Evolutionary conservation across 345 rosid genomes (phyloP).

Genomic region (Combretum micranthum): DNA sequence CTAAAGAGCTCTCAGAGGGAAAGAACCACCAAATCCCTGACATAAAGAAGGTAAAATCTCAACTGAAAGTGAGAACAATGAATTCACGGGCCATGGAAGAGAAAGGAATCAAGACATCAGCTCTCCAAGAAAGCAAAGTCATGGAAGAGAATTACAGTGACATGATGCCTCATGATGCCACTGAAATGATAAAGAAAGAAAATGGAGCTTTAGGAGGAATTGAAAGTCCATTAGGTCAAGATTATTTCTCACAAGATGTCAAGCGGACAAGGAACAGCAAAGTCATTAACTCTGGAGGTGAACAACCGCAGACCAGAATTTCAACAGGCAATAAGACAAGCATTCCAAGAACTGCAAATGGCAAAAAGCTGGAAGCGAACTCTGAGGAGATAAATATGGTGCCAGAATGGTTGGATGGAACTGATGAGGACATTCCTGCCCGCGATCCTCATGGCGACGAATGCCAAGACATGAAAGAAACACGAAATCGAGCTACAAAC

Average conservation of each 20-base stretch:
- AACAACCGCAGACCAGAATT: slow-evolving; percentile 26
- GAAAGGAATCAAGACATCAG: slow-evolving; percentile 18
- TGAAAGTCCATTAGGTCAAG: slow-evolving; percentile 24
- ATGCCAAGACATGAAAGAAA: slow-evolving; percentile 18
- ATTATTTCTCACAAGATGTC: slow-evolving; percentile 24
- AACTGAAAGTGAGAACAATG: slow-evolving; percentile 13
- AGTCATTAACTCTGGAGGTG: slow-evolving; percentile 12
- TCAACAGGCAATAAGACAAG: slow-evolving; percentile 14
- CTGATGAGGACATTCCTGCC: slow-evolving; percentile 24
- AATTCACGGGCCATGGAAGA: slow-evolving; percentile 14
- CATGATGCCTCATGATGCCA: slow-evolving; percentile 24
- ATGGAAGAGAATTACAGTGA: slow-evolving; percentile 19
- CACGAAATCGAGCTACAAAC: slow-evolving; percentile 19
- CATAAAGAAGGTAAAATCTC: slow-evolving; percentile 16
- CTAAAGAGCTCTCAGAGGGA: slow-evolving; percentile 13
- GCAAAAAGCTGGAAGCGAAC: slow-evolving; percentile 20
- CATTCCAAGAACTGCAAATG: too few species aligned
- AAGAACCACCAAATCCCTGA: slow-evolving; percentile 15
- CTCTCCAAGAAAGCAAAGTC: slow-evolving; percentile 19
- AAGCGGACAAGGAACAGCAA: slow-evolving; percentile 26
- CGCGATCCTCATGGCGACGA: slow-evolving; percentile 13
- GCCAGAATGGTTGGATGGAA: slow-evolving; percentile 22
- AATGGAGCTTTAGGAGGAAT: slow-evolving; percentile 22
- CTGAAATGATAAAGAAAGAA: slow-evolving; percentile 28
- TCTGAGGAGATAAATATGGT: slow-evolving; percentile 13